Evolutionary conservation across 805 yeast genomes (phyloP).

Genomic region (Suhomyces xylopsoci): DNA sequence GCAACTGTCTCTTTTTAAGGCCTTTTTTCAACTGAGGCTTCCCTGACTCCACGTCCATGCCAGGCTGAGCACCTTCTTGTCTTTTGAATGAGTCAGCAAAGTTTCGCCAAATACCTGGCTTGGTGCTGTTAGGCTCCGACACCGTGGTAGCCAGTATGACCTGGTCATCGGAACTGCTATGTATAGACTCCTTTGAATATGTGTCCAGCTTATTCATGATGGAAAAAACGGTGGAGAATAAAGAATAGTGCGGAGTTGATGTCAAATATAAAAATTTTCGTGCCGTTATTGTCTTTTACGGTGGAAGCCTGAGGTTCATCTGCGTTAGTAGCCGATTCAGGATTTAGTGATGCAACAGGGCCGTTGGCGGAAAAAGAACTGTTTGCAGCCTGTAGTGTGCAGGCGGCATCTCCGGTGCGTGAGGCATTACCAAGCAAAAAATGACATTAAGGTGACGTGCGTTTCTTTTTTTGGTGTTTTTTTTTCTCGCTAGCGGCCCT

Average conservation of each 20-base stretch:
- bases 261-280: not conserved
- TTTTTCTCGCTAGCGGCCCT: not conserved
- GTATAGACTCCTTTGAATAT: not conserved
- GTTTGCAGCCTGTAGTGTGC: not conserved
- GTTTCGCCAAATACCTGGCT: slow-evolving; percentile 17
- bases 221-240: not conserved
- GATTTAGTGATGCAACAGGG: not conserved
- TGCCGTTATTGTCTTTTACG: not conserved
- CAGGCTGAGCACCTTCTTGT: slow-evolving; percentile 11
- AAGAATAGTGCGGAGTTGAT: not conserved
- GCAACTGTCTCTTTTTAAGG: slow-evolving; percentile 30
- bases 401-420: not conserved
- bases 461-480: not conserved
- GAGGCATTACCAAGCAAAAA: not conserved
- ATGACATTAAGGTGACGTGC: not conserved
- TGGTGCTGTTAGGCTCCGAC: not conserved
- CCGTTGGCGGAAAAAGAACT: not conserved
- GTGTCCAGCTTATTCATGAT: not conserved
- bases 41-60: slow-evolving; percentile 6
- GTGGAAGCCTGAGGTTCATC: not conserved
- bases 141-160: not conserved
- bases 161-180: not conserved
- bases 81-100: slow-evolving; percentile 29
- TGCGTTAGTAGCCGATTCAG: not conserved
- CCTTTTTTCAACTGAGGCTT: slow-evolving; percentile 18